Base-by-base conservation (phyloP, 495 filamentous ascomycete genomes). In the Penicillium flavigenum region DNA sequence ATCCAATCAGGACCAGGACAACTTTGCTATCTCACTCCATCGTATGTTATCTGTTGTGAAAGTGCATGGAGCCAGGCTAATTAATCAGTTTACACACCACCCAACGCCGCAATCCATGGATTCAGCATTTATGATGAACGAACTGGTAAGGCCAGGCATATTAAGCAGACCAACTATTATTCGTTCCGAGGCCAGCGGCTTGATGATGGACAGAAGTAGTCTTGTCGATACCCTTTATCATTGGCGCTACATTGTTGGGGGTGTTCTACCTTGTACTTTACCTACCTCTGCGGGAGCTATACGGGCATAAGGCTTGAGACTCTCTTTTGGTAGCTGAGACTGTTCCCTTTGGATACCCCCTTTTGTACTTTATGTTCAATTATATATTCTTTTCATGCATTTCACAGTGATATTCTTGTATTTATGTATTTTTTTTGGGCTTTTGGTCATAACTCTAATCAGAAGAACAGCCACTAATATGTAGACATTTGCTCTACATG, bases 21-120 rank as follows among this genome's bases (percentile, higher is more conserved):
- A 92, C 57, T 83, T 85, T 61, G 92, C 93, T 57, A 86, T 96
- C 52, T 94, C 91, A 34, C 75, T 97, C 44, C 92, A 97, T 74
- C 70, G 87, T 89, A 80, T 67, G 87, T 81, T 61, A 10, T 24
- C 19, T 22, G 5, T 48, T 44, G 20, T n/a, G 38, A 32, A 24
- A 26, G 17, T 22, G 32, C 14, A 38, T 44, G 31, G 16, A 26
- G 7, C 12, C n/a, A 46, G 32, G 16, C 51, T 58, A 26, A 65
- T 51, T 34, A 19, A 11, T 59, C 59, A 90, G 87, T 96, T 44
- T 96, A 96, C 66, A 95, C 91, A 1, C 92, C 92, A 43, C 92
- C 92, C 6, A 93, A 95, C 63, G 91, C 91, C 4, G 88, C 88
- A 14, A 83, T 75, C 39, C 76, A 84, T 55, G 90, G 90, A 2